Percentiles rank a stretch among this genome's conserved stretches.
phyloP scores from a whole-genome alignment of 257 asterid species.

The Vinca minor region DNA sequence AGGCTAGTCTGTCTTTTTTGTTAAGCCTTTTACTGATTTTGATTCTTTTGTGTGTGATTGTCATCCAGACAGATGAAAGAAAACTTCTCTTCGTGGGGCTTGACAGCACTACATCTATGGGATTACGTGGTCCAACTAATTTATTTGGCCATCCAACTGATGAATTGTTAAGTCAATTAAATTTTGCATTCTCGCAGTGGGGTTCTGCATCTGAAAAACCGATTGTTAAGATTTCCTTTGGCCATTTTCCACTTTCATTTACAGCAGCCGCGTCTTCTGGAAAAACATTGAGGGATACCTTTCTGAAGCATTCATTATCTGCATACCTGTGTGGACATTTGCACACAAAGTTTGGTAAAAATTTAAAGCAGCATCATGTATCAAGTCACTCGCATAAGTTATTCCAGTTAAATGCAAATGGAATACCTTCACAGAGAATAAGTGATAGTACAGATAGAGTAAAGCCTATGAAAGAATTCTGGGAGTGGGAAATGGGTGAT shows the following conservation, averaged over 20 bases:
- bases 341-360: slow-evolving; percentile 69
- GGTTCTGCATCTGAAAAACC: slow-evolving; percentile 42
- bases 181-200: slow-evolving; percentile 59
- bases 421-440: slow-evolving; percentile 20
- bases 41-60: slow-evolving; percentile 18
- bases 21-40: background rate
- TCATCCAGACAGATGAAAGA: slow-evolving; percentile 59
- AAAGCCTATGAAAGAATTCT: slow-evolving; percentile 41
- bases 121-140: slow-evolving; percentile 92
- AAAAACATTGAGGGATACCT: slow-evolving; percentile 53
- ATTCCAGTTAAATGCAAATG: slow-evolving; percentile 59
- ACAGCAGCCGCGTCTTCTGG: slow-evolving; percentile 73
- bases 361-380: slow-evolving; percentile 67
- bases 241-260: slow-evolving; percentile 92
- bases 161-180: slow-evolving; percentile 49
- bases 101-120: slow-evolving; percentile 65
- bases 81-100: slow-evolving; percentile 75
- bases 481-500: slow-evolving; percentile 99
- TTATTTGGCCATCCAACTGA: slow-evolving; percentile 96
- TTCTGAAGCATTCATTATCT: slow-evolving; percentile 40
- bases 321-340: slow-evolving; percentile 91
- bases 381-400: slow-evolving; percentile 34
- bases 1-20: slow-evolving; percentile 9
- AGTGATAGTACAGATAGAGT: slow-evolving; percentile 30
- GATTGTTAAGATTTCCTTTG: slow-evolving; percentile 63